phyloP scores from a whole-genome alignment of 768 basidiomycete species.

The Rhodosporidiobolus sp. region DNA sequence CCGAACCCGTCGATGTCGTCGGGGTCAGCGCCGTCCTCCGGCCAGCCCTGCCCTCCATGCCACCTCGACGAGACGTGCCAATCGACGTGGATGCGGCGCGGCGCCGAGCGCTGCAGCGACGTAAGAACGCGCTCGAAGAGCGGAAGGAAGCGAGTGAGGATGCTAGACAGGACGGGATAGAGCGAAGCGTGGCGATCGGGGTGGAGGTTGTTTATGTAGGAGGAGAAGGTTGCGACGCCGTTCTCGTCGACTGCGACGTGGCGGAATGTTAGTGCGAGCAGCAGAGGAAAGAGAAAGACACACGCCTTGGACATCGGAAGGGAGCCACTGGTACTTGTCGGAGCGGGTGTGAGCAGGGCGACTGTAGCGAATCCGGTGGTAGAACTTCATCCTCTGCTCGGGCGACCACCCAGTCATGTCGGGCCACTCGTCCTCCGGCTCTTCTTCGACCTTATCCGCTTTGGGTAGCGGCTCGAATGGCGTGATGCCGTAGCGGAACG shows the following conservation, averaged over 20 bases:
- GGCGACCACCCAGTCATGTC: no score
- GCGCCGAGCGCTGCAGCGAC: neutral
- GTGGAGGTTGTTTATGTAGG: slow-evolving; percentile 60
- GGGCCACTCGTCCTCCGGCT: no score
- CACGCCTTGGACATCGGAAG: slow-evolving; percentile 19
- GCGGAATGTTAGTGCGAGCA: neutral
- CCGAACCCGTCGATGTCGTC: slow-evolving; percentile 51
- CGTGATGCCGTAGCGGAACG: slow-evolving; percentile 49
- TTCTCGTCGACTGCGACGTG: slow-evolving; percentile 2
- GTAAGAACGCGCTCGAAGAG: slow-evolving; percentile 52
- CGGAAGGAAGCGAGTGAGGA: slow-evolving; percentile 53
- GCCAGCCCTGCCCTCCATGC: slow-evolving; percentile 55
- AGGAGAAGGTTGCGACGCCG: slow-evolving; percentile 1
- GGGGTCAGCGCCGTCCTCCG: slow-evolving; percentile 52
- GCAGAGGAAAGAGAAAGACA: neutral
- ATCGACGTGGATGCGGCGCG: slow-evolving; percentile 24
- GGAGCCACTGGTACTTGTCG: slow-evolving; percentile 29
- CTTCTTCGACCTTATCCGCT: no score
- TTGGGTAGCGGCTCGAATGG: no score
- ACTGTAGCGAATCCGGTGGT: no score
- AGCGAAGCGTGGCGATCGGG: slow-evolving; percentile 43
- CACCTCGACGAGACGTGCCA: slow-evolving; percentile 51
- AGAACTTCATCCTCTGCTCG: no score
- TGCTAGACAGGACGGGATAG: slow-evolving; percentile 49
- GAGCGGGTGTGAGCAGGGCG: no score